Conservation (phyloP, 164 flowering plant species). For the Protea cynaroides region DNA sequence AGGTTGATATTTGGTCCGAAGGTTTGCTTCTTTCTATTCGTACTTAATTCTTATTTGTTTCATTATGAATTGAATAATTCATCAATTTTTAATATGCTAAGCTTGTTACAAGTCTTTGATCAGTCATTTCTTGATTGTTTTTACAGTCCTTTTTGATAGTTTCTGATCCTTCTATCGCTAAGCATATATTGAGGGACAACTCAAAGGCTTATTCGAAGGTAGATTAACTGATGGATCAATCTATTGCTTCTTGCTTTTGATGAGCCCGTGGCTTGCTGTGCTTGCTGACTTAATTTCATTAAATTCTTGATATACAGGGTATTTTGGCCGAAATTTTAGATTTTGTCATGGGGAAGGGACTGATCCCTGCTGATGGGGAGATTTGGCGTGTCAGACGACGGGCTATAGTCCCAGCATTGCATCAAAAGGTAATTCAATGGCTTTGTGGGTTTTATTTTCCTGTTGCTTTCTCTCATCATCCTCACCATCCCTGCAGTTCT, state of each 20-base stretch:
- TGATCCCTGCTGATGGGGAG: slow-evolving; percentile 99
- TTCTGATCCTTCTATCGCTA: slow-evolving; percentile 89
- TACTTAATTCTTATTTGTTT: not conserved
- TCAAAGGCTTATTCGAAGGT: slow-evolving; percentile 95
- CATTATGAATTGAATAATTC: not conserved
- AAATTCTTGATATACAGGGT: slow-evolving; percentile 49
- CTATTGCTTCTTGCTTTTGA: not conserved
- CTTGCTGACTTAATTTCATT: not conserved
- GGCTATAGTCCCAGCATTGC: slow-evolving; percentile 94
- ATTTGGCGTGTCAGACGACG: slow-evolving; percentile 89
- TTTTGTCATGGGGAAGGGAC: slow-evolving; percentile 99
- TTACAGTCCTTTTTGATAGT: slow-evolving; percentile 91
- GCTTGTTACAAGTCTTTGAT: not conserved
- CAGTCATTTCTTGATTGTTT: slow-evolving; percentile 10
- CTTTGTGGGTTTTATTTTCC: not conserved
- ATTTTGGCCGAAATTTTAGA: slow-evolving; percentile 92
- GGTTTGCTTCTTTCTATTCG: slow-evolving; percentile 34
- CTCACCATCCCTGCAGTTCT: not conserved
- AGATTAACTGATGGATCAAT: not conserved
- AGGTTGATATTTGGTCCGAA: slow-evolving; percentile 90
- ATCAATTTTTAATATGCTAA: not conserved
- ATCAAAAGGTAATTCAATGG: slow-evolving; percentile 60
- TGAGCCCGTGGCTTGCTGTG: not conserved
- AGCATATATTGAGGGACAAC: slow-evolving; percentile 84
- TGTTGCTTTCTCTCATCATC: not conserved